Evolutionary conservation across 345 rosid species (phyloP), one percentile per base, ranked within the genome.

Genomic region (Gossypioides kirkii): DNA sequence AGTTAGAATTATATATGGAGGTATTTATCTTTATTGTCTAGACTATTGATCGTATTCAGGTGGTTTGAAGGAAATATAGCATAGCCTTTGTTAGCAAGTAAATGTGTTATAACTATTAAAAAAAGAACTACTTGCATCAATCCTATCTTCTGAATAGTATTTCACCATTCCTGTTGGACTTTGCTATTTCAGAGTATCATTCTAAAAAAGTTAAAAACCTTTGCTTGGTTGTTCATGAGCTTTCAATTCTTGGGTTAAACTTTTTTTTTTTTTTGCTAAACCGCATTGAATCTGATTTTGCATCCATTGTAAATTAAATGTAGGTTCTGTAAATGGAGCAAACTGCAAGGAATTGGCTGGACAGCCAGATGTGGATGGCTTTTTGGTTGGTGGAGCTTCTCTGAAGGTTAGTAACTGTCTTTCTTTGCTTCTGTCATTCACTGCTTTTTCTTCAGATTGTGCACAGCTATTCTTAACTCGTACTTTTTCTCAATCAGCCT

Each of bases 361-460:
- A 59, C 83, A 90, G 70, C 82, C 87, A 3, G 91, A 90, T 74
- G 82, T 90, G 32, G 96, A 88, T 74, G 96, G 92, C 70, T 90
- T 90, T 83, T 84, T 90, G 83, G 96, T 90, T 52, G 92, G 91
- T 9, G 96, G 92, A 72, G 96, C 96, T 74, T 90, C 96, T 47
- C 76, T 90, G 41, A 88, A 90, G 91, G 92, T 88, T 70, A 13
- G 32, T 47, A 10, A 53, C 38, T 61, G 42, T 22, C 22, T 18
- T 23, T 7, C 36, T 18, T 55, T 55, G 25, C 14, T 32, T 50
- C 17, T 52, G 46, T 28, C 43, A 49, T 74, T 16, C 10, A 32
- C 18, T 52, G 56, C 17, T 22, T 53, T 25, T n/a, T 54, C 38
- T 50, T 11, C 46, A 73, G 32, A 8, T 23, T 36, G 38, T 41